These are phyloP conservation scores for Macrocybe gigantea DNA, from an alignment of 768 basidiomycete species.

Conservation along the genomic window DNA sequence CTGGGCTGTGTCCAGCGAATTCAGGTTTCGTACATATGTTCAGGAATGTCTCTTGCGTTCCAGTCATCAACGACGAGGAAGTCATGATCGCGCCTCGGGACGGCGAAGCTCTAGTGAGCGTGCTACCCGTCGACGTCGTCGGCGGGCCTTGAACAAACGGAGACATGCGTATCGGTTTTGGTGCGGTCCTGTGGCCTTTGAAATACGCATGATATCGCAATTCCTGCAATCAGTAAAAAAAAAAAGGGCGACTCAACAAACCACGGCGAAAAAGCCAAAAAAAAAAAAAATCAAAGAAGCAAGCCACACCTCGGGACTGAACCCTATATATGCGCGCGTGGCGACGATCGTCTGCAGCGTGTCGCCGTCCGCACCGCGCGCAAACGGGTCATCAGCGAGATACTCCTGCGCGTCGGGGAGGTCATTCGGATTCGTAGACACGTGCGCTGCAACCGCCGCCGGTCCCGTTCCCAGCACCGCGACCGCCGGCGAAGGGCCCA, in stretches of 20 bases:
- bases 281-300: neutral
- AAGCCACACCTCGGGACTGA: neutral
- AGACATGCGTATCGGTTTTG: slow-evolving; percentile 18
- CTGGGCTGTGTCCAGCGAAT: neutral
- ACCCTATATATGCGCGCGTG: too few relatives aligned
- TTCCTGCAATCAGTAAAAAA: slow-evolving; percentile 28
- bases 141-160: slow-evolving; percentile 13
- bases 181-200: slow-evolving; percentile 26
- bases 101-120: slow-evolving; percentile 23
- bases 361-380: too few relatives aligned
- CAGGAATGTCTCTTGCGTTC: neutral
- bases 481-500: neutral
- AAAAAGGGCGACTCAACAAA: too few relatives aligned
- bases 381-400: too few relatives aligned
- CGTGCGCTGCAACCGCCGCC: too few relatives aligned
- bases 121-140: neutral
- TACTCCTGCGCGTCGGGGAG: too few relatives aligned
- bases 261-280: neutral
- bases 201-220: slow-evolving; percentile 35
- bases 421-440: too few relatives aligned
- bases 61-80: neutral
- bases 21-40: neutral
- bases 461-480: neutral
- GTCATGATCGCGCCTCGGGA: slow-evolving; percentile 34
- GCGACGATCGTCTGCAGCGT: too few relatives aligned